These are phyloP conservation scores for Lasiodiplodia sp. DNA, from an alignment of 2,329 filamentous ascomycete species.

Conservation along the genomic window DNA sequence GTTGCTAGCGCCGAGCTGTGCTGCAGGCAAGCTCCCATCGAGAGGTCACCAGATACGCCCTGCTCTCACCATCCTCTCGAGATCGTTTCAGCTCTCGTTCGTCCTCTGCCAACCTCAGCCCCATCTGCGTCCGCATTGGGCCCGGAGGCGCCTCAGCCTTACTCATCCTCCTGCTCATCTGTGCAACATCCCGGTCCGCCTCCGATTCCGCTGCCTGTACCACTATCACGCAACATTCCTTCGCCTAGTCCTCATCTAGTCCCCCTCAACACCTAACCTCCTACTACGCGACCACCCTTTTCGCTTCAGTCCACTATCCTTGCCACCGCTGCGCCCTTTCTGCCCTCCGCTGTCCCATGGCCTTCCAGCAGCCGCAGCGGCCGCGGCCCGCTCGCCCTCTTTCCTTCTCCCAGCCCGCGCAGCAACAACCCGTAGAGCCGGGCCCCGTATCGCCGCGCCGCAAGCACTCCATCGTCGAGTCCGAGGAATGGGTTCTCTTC, in stretches of 20 bases:
- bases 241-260: conserved; percentile 8
- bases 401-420: conserved; percentile 42
- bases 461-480: conserved; percentile 67
- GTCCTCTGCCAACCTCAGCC: background rate
- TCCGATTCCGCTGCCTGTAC: conserved; percentile 8
- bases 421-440: conserved; percentile 16
- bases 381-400: conserved; percentile 44
- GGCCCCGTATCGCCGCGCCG: conserved; percentile 45
- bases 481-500: conserved; percentile 97
- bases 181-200: background rate
- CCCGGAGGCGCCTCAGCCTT: conserved; percentile 23
- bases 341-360: conserved; percentile 39
- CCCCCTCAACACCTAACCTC: conserved; percentile 12
- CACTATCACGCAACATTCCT: conserved; percentile 21
- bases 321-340: background rate
- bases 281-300: background rate
- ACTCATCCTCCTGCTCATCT: conserved; percentile 28
- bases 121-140: conserved; percentile 11
- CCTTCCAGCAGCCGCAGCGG: conserved; percentile 48
- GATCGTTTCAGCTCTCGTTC: background rate
- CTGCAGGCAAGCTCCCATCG: conserved; percentile 12
- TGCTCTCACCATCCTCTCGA: conserved; percentile 15
- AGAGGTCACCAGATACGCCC: conserved; percentile 20
- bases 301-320: background rate
- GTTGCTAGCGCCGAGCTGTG: conserved; percentile 21